These are phyloP conservation scores for Kitagawia praeruptora DNA, from an alignment of 129 eudicot genomes.

Conservation along the genomic window DNA sequence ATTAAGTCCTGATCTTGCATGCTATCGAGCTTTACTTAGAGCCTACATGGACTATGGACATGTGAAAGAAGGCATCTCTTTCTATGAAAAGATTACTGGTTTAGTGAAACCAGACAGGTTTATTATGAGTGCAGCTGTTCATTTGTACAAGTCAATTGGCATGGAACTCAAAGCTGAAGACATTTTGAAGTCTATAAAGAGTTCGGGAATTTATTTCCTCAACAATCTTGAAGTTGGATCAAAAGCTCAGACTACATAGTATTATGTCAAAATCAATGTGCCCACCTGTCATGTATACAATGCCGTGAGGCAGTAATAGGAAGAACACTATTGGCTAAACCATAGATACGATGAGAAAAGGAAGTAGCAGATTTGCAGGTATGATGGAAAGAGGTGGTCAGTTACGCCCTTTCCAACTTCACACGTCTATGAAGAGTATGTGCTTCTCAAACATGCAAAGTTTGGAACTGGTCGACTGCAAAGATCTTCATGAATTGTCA, in stretches of 20 bases:
- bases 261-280: not conserved
- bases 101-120: constrained; percentile 47
- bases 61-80: constrained; percentile 55
- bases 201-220: constrained; percentile 38
- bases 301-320: not conserved
- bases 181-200: constrained; percentile 42
- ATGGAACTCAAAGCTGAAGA: constrained; percentile 33
- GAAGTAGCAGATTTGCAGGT: not conserved
- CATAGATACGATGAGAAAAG: not conserved
- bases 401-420: not conserved
- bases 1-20: constrained; percentile 47
- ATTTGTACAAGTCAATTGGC: constrained; percentile 56
- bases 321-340: not conserved
- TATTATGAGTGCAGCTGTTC: constrained; percentile 69
- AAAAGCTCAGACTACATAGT: constrained; percentile 18
- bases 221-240: constrained; percentile 46
- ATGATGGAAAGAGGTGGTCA: not conserved
- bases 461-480: not conserved
- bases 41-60: constrained; percentile 61
- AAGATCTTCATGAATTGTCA: not conserved
- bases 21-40: constrained; percentile 52
- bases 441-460: not conserved
- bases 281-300: not conserved
- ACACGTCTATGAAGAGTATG: not conserved
- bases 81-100: constrained; percentile 39